These are phyloP conservation scores for Pestalotiopsis sp. DNA, from an alignment of 2,329 filamentous ascomycete genomes.

Conservation along the genomic window DNA sequence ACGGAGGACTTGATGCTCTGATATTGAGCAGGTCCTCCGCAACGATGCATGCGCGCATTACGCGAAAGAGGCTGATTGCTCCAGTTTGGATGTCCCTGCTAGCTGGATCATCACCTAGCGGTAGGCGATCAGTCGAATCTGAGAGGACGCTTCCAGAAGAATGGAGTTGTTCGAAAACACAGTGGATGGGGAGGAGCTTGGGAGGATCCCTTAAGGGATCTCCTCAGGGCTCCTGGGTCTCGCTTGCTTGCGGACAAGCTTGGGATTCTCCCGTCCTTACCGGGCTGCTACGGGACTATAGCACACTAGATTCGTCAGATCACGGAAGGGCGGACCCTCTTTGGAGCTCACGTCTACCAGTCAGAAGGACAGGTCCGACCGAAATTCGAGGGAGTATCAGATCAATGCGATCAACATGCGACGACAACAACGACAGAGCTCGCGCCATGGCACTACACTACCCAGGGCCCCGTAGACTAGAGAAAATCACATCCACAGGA, in stretches of 20 bases:
- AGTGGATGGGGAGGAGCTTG: background rate
- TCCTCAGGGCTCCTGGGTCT: constrained; percentile 13
- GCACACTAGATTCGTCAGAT: constrained; percentile 8
- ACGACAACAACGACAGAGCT: background rate
- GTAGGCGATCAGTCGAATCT: background rate
- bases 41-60: background rate
- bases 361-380: background rate
- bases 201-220: background rate
- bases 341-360: background rate
- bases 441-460: background rate
- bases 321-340: constrained; percentile 1
- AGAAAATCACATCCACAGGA: background rate
- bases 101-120: constrained; percentile 2
- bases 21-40: background rate
- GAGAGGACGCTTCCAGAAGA: constrained; percentile 1
- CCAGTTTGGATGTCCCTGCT: constrained; percentile 6
- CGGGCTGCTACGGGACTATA: background rate
- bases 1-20: background rate
- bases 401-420: constrained; percentile 3
- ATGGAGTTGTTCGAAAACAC: constrained; percentile 3
- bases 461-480: background rate
- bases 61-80: background rate
- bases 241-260: background rate
- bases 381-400: background rate
- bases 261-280: constrained; percentile 3